Conservation (phyloP, 176 grass and related monocot species). For the Oryza meridionalis region DNA sequence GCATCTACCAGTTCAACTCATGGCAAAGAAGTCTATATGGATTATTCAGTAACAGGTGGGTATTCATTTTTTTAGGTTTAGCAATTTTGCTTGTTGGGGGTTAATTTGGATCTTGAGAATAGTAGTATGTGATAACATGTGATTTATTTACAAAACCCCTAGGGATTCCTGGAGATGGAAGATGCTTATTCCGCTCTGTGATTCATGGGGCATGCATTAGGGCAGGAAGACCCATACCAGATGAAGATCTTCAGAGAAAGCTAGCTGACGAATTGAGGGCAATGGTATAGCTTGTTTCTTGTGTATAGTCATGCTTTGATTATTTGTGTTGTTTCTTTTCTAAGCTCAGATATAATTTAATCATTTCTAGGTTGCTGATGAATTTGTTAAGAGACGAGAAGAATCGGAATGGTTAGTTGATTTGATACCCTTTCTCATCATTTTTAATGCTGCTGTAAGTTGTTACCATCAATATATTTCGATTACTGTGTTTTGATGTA, state of each 20-base stretch:
- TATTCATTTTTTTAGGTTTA: neutral
- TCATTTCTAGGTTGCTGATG: constrained; percentile 69
- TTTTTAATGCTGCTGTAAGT: constrained; percentile 7
- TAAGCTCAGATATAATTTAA: constrained; percentile 9
- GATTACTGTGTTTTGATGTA: neutral
- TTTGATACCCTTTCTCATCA: neutral
- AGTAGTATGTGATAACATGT: neutral
- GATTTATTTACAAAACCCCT: constrained; percentile 23
- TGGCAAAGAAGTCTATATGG: constrained; percentile 78
- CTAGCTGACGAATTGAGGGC: constrained; percentile 87
- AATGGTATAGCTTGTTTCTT: constrained; percentile 47
- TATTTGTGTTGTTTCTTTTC: constrained; percentile 6
- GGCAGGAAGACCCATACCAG: constrained; percentile 55
- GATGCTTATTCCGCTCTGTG: constrained; percentile 84
- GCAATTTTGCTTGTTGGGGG: neutral
- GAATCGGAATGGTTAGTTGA: constrained; percentile 84
- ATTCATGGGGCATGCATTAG: constrained; percentile 74
- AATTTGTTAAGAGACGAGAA: constrained; percentile 75
- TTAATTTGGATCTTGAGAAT: neutral
- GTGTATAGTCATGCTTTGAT: neutral
- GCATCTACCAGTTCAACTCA: constrained; percentile 55
- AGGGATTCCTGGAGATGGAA: constrained; percentile 95
- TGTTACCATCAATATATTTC: neutral
- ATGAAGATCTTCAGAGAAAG: constrained; percentile 72
- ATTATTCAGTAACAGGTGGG: constrained; percentile 88